Base-by-base conservation (phyloP, 2,329 filamentous ascomycete genomes). In the Didymella lethalis region DNA sequence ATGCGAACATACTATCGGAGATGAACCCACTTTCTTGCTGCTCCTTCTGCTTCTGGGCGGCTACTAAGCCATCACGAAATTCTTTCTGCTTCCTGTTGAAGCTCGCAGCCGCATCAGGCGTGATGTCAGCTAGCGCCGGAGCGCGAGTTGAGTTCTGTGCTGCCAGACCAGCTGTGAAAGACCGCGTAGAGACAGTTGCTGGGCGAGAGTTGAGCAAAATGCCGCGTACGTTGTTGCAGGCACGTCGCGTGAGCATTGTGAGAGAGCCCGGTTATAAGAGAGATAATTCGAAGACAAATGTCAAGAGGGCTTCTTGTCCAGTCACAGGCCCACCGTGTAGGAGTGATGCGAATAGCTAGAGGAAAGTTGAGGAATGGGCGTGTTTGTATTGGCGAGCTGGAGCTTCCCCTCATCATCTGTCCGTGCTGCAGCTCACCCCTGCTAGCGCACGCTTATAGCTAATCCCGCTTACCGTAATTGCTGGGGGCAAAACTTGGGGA, bases 61-160 rank as follows among this genome's bases (percentile, higher is more conserved):
- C 86, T 70, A 88, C 85, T 71, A 96, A 82, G 77, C 90, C 87
- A 79, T 93, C 88, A 76, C 95, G 90, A 81, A 97, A 98, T 73
- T 88, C 85, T 79, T 89, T 90, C 82, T 97, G 93, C 79, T 90
- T 92, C 72, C 84, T 81, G 76, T 91, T 92, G 84, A 98, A 99
- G 56, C 85, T 83, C 52, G 88, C 83, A 65, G 91, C 88, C 62
- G 87, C 86, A 63, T 90, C 83, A 48, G 89, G 86, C 45, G 84
- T 90, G 82, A 99, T 88, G 79, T 99, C 93, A 76, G 91, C 90
- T 66, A 99, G 86, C 36, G 90, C 88, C n/a, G 95, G 95, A 43
- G 70, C 65, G 57, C 72, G 68, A 45, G 53, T 51, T 49, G 69
- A 64, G 60, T 64, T 55, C 56, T 72, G 73, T 11, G 61, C 61